Evolutionary conservation across 768 basidiomycete species (phyloP), one percentile per base, ranked within the genome.

Genomic region (Boletus edulis): DNA sequence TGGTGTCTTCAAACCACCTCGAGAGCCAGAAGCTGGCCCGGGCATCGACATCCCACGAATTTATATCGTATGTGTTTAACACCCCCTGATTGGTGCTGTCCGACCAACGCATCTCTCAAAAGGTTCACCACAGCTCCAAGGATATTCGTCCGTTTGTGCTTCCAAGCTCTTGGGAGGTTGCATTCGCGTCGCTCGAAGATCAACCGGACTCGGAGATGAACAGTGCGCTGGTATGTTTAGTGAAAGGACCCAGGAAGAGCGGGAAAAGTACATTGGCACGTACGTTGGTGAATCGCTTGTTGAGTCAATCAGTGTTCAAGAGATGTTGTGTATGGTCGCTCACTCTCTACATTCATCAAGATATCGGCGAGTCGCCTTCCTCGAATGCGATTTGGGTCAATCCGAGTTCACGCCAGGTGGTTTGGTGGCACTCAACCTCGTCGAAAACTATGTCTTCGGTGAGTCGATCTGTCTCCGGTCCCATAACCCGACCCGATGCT

Each of bases 301-400:
- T 89, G 27, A 71, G 67, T 32, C 74, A 75, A 87, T 91, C 54
- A 54, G 68, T 56, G 22, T 35, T 46, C 17, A 17, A n/a, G 20
- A 27, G 38, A 34, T 20, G 10, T n/a, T n/a, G 17, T 14, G 9
- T 46, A 3, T 29, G 14, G 20, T 35, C 17, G 20, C 51, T 55
- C 47, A 46, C 22, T 13, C 38, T 35, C 20, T 20, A 22, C 8
- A 2, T 18, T 41, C 22, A 13, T 49, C 35, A 31, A 92, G 89
- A 29, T 91, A 91, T 72, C 76, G 77, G 22, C 78, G 78, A n/a
- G 92, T 98, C 3, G 95, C 94, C 0, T 97, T 83, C 67, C 79
- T 99, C 9, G 96, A 98, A 67, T 91, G 90, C 55, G 96, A 99
- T 71, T 62, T 91, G 4, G 96, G 96, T 17, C 96, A 99, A 71